Base-by-base conservation (phyloP, 345 rosid genomes). In the Diplotaxis tenuifolia region DNA sequence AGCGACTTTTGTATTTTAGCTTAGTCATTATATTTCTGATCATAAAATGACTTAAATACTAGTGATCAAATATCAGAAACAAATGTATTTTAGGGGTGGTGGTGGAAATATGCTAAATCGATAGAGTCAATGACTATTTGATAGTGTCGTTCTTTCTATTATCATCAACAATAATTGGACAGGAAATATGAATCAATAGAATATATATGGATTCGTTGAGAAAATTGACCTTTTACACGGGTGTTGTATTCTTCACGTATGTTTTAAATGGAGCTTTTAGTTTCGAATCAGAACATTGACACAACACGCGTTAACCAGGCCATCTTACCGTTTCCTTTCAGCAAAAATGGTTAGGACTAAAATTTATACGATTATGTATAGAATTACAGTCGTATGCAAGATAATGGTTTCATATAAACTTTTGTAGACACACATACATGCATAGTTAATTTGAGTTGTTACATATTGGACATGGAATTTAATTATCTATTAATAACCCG, bases 141-240 rank as follows among this genome's bases (percentile, higher is more conserved):
- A 40, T 55, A 53, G 22, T 65, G n/a, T 6, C 16, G 50, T 59
- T 59, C 29, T 42, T 42, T 29, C 16, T 47, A 2, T 9, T n/a
- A 47, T 16, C 7, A 16, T 7, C 10, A 16, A 47, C 16, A 47
- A 47, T 47, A 16, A 47, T 47, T 16, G 54, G 3, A 9, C 40
- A 34, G 4, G 3, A 34, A 4, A 47, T 18, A 47, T 4, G 5
- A 47, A 47, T 7, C 21, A 4, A 21, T 56, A 66, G 0, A 28
- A 45, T 57, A 47, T 29, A 21, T 45, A 21, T 20, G 73, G 78
- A 74, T 59, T 67, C 78, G 62, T 67, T 75, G 78, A 75, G 60
- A 60, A 23, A 18, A 32, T 36, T 50, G 68, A 60, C 72, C 7
- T 45, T 66, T 66, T 74, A 74, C 73, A 75, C 73, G 68, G 67